Conservation (phyloP, 2,329 filamentous ascomycete genomes). For the Monosporascus ibericus region DNA sequence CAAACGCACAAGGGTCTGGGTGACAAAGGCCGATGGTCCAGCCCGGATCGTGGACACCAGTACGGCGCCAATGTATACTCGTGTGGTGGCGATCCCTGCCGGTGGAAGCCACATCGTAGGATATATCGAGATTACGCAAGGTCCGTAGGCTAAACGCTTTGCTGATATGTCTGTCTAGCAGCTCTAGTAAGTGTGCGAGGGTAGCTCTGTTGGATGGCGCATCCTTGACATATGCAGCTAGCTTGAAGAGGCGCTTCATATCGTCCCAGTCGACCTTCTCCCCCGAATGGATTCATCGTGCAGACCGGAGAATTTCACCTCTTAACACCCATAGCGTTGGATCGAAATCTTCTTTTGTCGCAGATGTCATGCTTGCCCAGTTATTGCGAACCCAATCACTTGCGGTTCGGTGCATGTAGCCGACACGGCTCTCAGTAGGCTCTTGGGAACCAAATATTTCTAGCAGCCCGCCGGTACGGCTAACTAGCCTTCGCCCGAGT, state of each 20-base stretch:
- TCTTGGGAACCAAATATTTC: not conserved
- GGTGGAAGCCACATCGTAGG: no score
- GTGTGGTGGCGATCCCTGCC: no score
- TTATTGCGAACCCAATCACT: slow-evolving; percentile 6
- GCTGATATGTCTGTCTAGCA: not conserved
- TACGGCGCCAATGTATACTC: no score
- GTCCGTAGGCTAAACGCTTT: no score
- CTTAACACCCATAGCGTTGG: not conserved
- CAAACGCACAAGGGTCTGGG: no score
- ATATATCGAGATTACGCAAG: no score
- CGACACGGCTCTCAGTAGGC: not conserved
- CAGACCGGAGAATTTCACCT: not conserved
- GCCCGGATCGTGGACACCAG: no score
- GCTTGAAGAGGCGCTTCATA: not conserved
- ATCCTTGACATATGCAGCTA: not conserved
- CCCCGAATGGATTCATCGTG: not conserved
- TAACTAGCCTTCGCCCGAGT: slow-evolving; percentile 3
- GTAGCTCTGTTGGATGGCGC: not conserved
- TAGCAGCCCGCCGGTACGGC: slow-evolving; percentile 7
- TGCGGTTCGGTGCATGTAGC: slow-evolving; percentile 9
- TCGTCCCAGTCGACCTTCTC: not conserved
- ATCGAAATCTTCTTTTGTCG: not conserved
- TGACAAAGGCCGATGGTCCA: no score
- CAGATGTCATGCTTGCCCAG: not conserved
- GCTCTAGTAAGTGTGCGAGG: not conserved